Percentiles rank a stretch among this genome's conserved stretches.
phyloP scores from a whole-genome alignment of 345 rosid species.

The Microcos paniculata region DNA sequence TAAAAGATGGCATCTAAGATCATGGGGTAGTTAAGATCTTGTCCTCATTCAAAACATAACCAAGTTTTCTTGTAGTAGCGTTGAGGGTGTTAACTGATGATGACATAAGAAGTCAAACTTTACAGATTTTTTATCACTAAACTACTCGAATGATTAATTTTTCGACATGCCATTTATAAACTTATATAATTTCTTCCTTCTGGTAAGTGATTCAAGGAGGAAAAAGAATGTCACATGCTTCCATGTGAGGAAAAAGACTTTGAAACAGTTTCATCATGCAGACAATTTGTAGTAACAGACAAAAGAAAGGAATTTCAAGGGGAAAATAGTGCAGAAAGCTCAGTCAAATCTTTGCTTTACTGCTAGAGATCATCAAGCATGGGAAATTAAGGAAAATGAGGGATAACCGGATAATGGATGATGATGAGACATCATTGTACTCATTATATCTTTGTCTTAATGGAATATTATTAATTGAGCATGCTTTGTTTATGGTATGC shows the following conservation, averaged over 20 bases:
- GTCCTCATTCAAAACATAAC: neutral
- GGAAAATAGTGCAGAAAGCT: neutral
- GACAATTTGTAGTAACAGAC: neutral
- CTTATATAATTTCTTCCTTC: neutral
- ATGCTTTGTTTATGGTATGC: neutral
- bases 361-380: neutral
- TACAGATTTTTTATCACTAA: neutral
- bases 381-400: neutral
- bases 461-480: neutral
- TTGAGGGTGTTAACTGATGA: neutral
- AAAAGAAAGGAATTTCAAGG: neutral
- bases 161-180: neutral
- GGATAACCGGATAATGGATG: neutral
- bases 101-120: neutral
- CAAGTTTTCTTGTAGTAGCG: neutral
- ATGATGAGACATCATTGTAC: neutral
- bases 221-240: constrained; percentile 17
- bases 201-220: neutral
- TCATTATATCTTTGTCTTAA: neutral
- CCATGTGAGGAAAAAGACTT: constrained; percentile 22
- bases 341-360: neutral
- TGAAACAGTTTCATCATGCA: neutral
- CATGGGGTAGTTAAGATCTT: neutral
- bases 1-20: neutral
- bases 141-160: neutral